phyloP scores from a whole-genome alignment of 2,329 filamentous ascomycete genomes.

The Trichoderma sp. region DNA sequence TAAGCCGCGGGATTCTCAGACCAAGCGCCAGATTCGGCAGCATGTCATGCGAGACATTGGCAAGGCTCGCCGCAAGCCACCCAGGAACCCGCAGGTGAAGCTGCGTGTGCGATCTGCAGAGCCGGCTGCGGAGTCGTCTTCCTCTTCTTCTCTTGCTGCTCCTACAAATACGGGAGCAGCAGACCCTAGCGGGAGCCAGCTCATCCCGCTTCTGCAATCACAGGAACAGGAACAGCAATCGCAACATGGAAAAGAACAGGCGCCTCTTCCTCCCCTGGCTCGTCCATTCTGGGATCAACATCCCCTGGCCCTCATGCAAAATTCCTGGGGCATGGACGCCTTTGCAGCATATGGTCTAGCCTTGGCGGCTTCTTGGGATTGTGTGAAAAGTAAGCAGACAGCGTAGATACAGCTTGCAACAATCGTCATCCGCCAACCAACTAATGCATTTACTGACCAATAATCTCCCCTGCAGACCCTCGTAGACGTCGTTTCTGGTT shows the following conservation, averaged over 20 bases:
- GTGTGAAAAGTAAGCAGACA: not conserved
- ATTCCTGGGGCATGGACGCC: slow-evolving; percentile 13
- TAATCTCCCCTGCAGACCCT: not conserved
- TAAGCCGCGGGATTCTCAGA: not conserved
- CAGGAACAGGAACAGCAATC: too few relatives aligned
- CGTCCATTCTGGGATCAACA: slow-evolving; percentile 17
- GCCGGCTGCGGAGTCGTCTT: not conserved
- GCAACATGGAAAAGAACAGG: not conserved
- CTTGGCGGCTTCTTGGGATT: not conserved
- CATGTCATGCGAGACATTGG: slow-evolving; percentile 19
- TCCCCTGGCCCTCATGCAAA: not conserved
- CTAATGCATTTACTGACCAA: not conserved
- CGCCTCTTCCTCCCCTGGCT: not conserved
- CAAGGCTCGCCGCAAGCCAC: slow-evolving; percentile 17
- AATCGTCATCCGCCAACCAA: not conserved
- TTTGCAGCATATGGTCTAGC: slow-evolving; percentile 14
- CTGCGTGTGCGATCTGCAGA: not conserved
- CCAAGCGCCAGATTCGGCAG: slow-evolving; percentile 12
- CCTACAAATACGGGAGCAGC: not conserved
- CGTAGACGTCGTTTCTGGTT: slow-evolving; percentile 2
- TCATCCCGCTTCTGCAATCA: not conserved
- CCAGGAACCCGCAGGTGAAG: slow-evolving; percentile 12
- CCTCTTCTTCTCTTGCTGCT: not conserved
- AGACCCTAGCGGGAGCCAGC: not conserved
- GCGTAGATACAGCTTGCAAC: not conserved